Conservation (phyloP, 2,329 filamentous ascomycete genomes). For the Xylariomycetidae sp. region DNA sequence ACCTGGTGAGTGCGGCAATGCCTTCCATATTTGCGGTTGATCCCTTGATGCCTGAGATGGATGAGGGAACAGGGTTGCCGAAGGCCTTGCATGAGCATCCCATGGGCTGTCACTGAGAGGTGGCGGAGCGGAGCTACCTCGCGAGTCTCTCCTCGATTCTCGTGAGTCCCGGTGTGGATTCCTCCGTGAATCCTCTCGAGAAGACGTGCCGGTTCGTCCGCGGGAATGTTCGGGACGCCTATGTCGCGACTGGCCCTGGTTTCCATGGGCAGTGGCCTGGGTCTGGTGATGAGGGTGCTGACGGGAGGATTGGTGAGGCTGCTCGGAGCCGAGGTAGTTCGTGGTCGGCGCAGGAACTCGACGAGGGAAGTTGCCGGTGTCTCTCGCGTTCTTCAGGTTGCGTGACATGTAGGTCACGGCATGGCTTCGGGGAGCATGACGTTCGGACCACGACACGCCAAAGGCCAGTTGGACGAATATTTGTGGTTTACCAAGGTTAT, state of each 20-base stretch:
- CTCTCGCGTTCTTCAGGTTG: constrained; percentile 34
- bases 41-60: constrained; percentile 12
- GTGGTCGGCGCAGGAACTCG: constrained; percentile 39
- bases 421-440: constrained; percentile 36
- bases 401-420: constrained; percentile 42
- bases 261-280: no score
- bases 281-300: no score
- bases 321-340: constrained; percentile 33
- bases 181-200: no score
- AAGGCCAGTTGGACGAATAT: constrained; percentile 48
- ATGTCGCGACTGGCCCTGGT: no score
- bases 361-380: constrained; percentile 36
- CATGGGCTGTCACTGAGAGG: constrained; percentile 41
- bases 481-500: constrained; percentile 30
- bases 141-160: no score
- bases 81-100: constrained; percentile 31
- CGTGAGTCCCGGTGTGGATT: no score
- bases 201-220: no score
- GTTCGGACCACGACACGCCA: constrained; percentile 43
- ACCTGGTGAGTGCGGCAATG: constrained; percentile 33
- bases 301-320: constrained; percentile 23
- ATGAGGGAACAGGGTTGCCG: constrained; percentile 22
- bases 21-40: constrained; percentile 32
- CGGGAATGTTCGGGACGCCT: no score
- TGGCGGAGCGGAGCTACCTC: constrained; percentile 44